These are phyloP conservation scores for Magnaporthiopsis poae DNA, from an alignment of 2,329 filamentous ascomycete species.

Conservation along the genomic window DNA sequence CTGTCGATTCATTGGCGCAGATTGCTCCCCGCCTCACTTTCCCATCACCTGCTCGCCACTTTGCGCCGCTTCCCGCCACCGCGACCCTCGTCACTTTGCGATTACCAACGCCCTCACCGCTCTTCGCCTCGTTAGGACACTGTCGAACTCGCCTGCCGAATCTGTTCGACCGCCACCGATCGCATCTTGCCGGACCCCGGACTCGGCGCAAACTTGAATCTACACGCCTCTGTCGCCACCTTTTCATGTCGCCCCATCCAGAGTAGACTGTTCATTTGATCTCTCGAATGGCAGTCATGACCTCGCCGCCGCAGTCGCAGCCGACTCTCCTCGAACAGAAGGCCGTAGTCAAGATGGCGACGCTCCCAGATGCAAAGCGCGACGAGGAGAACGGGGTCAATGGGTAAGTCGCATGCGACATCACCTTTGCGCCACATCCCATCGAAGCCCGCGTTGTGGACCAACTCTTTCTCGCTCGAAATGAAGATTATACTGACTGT, in stretches of 20 bases:
- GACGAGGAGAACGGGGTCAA: slow-evolving; percentile 29
- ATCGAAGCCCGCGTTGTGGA: background rate
- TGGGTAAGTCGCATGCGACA: slow-evolving; percentile 40
- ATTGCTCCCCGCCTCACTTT: background rate
- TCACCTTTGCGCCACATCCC: background rate
- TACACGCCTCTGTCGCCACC: background rate
- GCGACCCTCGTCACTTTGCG: background rate
- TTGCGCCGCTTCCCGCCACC: background rate
- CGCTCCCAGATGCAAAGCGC: slow-evolving; percentile 31
- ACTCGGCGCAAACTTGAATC: background rate
- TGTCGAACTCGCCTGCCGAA: background rate
- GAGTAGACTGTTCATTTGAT: slow-evolving; percentile 8
- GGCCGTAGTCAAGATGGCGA: slow-evolving; percentile 37
- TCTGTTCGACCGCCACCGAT: background rate
- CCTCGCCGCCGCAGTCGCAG: slow-evolving; percentile 34
- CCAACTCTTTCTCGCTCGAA: background rate
- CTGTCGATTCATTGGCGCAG: background rate
- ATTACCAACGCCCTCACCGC: background rate
- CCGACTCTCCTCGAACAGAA: slow-evolving; percentile 37
- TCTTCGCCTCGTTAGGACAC: background rate
- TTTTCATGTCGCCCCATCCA: slow-evolving; percentile 29
- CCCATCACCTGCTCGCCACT: background rate
- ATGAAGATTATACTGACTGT: background rate
- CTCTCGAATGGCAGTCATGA: slow-evolving; percentile 43
- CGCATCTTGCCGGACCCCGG: background rate